Evolutionary conservation across 345 rosid genomes (phyloP), one percentile per base, ranked within the genome.

Genomic region (sweet orange (Citrus sinensis)): DNA sequence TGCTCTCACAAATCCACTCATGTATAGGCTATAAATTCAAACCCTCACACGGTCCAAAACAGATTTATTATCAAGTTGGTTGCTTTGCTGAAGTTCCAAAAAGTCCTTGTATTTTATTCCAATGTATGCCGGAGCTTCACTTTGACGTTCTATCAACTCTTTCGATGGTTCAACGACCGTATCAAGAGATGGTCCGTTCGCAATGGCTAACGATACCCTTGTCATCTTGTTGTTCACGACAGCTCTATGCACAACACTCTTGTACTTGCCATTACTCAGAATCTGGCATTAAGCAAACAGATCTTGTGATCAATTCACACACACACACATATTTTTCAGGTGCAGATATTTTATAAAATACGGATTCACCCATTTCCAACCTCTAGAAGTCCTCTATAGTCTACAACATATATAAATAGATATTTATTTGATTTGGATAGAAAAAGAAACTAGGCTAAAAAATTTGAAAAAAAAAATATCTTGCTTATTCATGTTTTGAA

Each of bases 231-330:
- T 73, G 77, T 90, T 90, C 79, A 90, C 87, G 0, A 76, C 42
- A 3, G 88, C 93, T 66, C 87, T 82, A 40, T 90, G 93, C 9
- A 88, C 25, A 1, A 84, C 82, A 72, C 93, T 87, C 77, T 80
- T 86, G 82, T 88, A 88, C 84, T 85, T 88, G 24, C 90, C 93
- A 73, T 90, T 90, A 56, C 88, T 90, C 80, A 88, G 25, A 30
- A 86, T 86, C 91, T 87, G 30, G 11, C 30, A 17, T 22, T 35
- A 60, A 72, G 42, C 64, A 37, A 55, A 49, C 34, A 32, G 55
- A 55, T 9, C 34, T 67, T 9, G 1, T 22, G n/a, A 35, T 42
- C 19, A 66, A 30, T 66, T 32, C 25, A 25, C 25, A 25, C 25
- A 25, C 25, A 25, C 25, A 25, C 25, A 25, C 25, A 25, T 25